These are phyloP conservation scores for Lyophyllum decastes DNA, from an alignment of 768 basidiomycete genomes.

Conservation along the genomic window DNA sequence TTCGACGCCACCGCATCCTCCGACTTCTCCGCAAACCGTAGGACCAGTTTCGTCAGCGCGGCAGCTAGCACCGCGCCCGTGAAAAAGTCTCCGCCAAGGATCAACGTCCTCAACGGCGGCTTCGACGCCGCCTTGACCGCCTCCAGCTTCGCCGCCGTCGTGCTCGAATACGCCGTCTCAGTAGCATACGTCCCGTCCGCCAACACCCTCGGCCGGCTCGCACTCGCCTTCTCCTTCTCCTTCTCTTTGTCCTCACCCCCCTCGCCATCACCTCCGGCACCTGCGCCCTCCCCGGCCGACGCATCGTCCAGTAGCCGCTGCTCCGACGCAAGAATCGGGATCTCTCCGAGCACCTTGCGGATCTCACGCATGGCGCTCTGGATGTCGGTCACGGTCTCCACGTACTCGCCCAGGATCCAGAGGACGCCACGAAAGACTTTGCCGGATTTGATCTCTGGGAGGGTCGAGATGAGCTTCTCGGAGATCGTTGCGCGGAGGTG, in stretches of 20 bases:
- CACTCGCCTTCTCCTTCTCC: conserved; percentile 48
- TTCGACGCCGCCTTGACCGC: conserved; percentile 86
- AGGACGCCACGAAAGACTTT: conserved; percentile 96
- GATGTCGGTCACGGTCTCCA: conserved; percentile 67
- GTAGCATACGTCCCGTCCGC: conserved; percentile 99
- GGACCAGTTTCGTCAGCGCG: conserved; percentile 87
- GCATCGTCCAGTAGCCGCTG: conserved; percentile 81
- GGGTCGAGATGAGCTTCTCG: conserved; percentile 79
- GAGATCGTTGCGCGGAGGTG: conserved; percentile 78
- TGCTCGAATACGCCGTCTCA: conserved; percentile 82
- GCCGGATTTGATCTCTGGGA: conserved; percentile 89
- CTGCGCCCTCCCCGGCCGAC: conserved; percentile 35
- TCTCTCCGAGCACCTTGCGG: conserved; percentile 87
- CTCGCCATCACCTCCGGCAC: conserved; percentile 48
- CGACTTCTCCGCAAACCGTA: conserved; percentile 67
- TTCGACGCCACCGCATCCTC: conserved; percentile 55
- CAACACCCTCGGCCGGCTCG: conserved; percentile 72
- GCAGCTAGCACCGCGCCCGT: conserved; percentile 90
- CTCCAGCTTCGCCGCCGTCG: conserved; percentile 66
- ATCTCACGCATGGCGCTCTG: conserved; percentile 74
- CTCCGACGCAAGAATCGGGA: conserved; percentile 95
- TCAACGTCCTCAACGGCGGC: conserved; percentile 85
- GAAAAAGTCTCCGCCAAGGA: conserved; percentile 96
- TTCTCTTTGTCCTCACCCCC: conserved; percentile 54
- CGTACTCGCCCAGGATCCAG: conserved; percentile 99